Evolutionary conservation across 2,329 filamentous ascomycete genomes (phyloP).

Genomic region (Talaromyces sp.): DNA sequence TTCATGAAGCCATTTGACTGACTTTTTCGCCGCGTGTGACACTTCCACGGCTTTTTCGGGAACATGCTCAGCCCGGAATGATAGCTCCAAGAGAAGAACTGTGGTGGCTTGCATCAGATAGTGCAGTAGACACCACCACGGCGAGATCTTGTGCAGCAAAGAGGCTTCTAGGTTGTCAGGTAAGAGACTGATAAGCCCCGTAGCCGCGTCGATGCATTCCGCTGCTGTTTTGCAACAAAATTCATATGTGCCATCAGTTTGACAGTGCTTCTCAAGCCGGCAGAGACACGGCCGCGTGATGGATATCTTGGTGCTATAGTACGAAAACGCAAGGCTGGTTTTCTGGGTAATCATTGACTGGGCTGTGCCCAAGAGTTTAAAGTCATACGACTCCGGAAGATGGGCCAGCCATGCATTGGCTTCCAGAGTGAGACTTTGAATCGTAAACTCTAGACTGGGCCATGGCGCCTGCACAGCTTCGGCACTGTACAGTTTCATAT

Average conservation of each 20-base stretch:
- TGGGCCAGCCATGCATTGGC: slow-evolving; percentile 36
- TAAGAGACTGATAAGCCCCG: slow-evolving; percentile 34
- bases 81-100: slow-evolving; percentile 39
- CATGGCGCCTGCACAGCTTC: slow-evolving; percentile 29
- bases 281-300: slow-evolving; percentile 41
- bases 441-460: slow-evolving; percentile 33
- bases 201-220: slow-evolving; percentile 39
- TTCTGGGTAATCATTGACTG: slow-evolving; percentile 30
- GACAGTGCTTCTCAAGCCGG: slow-evolving; percentile 27
- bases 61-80: slow-evolving; percentile 37
- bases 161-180: slow-evolving; percentile 33
- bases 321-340: slow-evolving; percentile 36
- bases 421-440: slow-evolving; percentile 31
- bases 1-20: slow-evolving; percentile 27
- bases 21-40: slow-evolving; percentile 29
- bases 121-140: slow-evolving; percentile 42
- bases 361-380: slow-evolving; percentile 26
- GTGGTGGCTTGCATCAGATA: slow-evolving; percentile 40
- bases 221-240: slow-evolving; percentile 34
- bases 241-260: slow-evolving; percentile 27
- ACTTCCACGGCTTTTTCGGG: slow-evolving; percentile 34
- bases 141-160: slow-evolving; percentile 31
- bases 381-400: slow-evolving; percentile 34
- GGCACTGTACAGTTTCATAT: slow-evolving; percentile 34
- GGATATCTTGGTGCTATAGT: slow-evolving; percentile 38